Evolutionary conservation across 1,284 basidiomycete species (phyloP).

Genomic region (Tremellales sp.): DNA sequence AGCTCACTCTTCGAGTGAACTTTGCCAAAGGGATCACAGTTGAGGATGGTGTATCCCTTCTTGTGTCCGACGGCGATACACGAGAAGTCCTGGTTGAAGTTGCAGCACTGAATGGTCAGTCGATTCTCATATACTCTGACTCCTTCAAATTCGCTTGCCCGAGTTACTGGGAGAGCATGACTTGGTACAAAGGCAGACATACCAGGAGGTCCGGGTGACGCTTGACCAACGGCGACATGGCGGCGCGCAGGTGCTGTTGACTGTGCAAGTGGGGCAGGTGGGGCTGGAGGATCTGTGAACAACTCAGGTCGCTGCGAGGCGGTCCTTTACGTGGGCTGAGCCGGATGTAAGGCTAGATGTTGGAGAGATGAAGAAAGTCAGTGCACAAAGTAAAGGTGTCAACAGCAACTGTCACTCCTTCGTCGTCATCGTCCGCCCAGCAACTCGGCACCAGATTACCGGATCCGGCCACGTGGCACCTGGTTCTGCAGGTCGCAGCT

Average conservation of each 20-base stretch:
- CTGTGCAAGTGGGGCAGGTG: too few relatives aligned
- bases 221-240: conserved; percentile 31
- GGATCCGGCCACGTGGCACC: too few relatives aligned
- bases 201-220: conserved; percentile 48
- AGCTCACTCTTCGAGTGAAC: conserved; percentile 86
- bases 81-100: conserved; percentile 50
- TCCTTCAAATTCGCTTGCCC: too few relatives aligned
- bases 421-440: too few relatives aligned
- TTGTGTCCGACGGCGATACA: conserved; percentile 93
- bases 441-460: too few relatives aligned
- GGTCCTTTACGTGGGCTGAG: background rate
- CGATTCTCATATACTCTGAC: conserved; percentile 2
- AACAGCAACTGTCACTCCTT: too few relatives aligned
- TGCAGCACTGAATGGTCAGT: conserved; percentile 40
- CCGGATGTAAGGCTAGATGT: background rate
- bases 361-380: background rate
- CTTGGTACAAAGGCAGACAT: conserved; percentile 7
- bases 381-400: too few relatives aligned
- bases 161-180: background rate
- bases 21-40: conserved; percentile 94
- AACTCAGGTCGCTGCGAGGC: background rate
- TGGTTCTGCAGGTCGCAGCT: too few relatives aligned
- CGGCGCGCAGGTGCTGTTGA: too few relatives aligned
- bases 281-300: too few relatives aligned
- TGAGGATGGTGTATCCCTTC: conserved; percentile 94